These are phyloP conservation scores for Hondaea fermentalgiana DNA, from an alignment of 108 stramenopile species.

Conservation along the genomic window DNA sequence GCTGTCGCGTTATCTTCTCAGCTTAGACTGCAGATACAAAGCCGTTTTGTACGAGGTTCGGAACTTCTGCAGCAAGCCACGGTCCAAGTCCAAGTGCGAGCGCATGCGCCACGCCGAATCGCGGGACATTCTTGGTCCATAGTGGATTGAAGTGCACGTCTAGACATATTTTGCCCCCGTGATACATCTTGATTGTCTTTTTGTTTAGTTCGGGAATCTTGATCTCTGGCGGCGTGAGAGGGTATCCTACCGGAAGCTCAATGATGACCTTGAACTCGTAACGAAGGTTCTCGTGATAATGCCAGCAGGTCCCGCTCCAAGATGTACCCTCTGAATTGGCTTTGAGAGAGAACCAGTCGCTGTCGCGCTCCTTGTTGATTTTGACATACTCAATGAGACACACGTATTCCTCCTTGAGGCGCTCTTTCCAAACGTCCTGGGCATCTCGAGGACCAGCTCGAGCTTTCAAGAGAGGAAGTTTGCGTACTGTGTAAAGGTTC, in stretches of 20 bases:
- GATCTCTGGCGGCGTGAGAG: slow-evolving; percentile 12
- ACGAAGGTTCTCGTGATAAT: slow-evolving; percentile 12
- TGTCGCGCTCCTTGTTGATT: slow-evolving; percentile 17
- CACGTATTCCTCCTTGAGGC: slow-evolving; percentile 16
- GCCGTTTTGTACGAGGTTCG: not conserved
- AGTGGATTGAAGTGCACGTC: slow-evolving; percentile 17
- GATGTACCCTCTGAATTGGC: not conserved
- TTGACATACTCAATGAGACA: slow-evolving; percentile 5
- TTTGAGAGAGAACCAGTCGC: slow-evolving; percentile 23
- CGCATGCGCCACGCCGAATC: slow-evolving; percentile 14
- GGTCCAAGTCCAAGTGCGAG: slow-evolving; percentile 14
- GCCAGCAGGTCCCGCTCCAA: slow-evolving; percentile 27
- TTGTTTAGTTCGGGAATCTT: slow-evolving; percentile 1
- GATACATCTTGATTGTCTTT: slow-evolving; percentile 20
- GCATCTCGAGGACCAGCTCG: not conserved
- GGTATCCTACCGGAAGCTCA: slow-evolving; percentile 17
- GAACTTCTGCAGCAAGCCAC: slow-evolving; percentile 14
- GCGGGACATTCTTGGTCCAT: slow-evolving; percentile 5
- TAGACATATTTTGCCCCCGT: slow-evolving; percentile 14
- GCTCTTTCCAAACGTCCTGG: not conserved
- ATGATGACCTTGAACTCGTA: slow-evolving; percentile 3
- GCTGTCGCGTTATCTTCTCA: too few relatives aligned
- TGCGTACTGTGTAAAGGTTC: not conserved
- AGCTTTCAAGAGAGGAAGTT: not conserved
- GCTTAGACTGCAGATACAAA: not conserved